A percentile compares a stretch with the other conserved stretches of the same genome.
Conservation (phyloP, 495 filamentous ascomycete species). For the Penicillium canariense region DNA sequence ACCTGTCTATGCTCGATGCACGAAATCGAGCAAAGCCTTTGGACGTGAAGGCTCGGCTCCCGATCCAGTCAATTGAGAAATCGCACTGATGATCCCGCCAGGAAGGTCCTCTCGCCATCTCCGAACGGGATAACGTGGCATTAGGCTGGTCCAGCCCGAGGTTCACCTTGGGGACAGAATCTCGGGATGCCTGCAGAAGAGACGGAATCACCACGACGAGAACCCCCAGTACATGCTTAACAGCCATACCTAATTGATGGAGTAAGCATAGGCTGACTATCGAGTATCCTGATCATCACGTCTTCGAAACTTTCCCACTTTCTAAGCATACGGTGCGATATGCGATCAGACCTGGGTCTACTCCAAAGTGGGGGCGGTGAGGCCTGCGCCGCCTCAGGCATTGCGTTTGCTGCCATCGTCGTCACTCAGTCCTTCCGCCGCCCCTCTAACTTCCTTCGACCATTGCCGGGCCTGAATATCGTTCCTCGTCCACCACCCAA, state of each 20-base stretch:
- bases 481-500: constrained; percentile 15
- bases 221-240: not conserved
- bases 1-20: constrained; percentile 4
- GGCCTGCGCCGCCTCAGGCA: constrained; percentile 5
- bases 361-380: constrained; percentile 14
- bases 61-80: not conserved
- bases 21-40: too few species aligned
- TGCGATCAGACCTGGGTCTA: too few species aligned
- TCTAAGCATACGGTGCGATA: not conserved
- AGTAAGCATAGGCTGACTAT: too few species aligned
- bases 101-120: not conserved
- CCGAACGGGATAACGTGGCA: not conserved
- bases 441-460: constrained; percentile 12
- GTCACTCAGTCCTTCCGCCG: constrained; percentile 18
- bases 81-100: not conserved
- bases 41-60: too few species aligned
- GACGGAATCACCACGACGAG: not conserved
- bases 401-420: constrained; percentile 15
- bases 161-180: not conserved
- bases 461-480: not conserved
- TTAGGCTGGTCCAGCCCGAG: not conserved
- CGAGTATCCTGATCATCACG: not conserved
- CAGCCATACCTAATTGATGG: too few species aligned
- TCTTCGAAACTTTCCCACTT: not conserved
- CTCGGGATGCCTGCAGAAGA: not conserved